Percentiles rank a stretch among this genome's conserved stretches.
These are phyloP conservation scores for Pseudogymnoascus sp. DNA, from an alignment of 2,329 filamentous ascomycete species.

Conservation along the genomic window DNA sequence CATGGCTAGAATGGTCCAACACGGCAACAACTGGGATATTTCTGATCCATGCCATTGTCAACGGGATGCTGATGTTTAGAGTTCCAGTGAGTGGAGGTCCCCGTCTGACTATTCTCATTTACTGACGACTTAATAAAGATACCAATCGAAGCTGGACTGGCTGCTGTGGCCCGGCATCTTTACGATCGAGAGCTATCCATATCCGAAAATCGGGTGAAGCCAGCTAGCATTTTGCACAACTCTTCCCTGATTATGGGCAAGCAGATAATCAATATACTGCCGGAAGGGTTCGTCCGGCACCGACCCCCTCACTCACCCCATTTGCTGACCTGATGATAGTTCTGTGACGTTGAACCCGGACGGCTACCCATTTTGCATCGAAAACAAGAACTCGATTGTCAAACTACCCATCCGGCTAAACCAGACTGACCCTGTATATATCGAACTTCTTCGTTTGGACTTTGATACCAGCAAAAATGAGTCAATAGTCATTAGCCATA, in stretches of 20 bases:
- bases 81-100: slow-evolving; percentile 53
- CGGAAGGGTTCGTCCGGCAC: slow-evolving; percentile 61
- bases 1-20: slow-evolving; percentile 89
- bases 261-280: slow-evolving; percentile 95
- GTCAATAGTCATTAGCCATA: slow-evolving; percentile 63
- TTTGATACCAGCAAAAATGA: slow-evolving; percentile 74
- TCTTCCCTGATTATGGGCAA: slow-evolving; percentile 89
- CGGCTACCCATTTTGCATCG: slow-evolving; percentile 71
- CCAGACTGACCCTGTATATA: slow-evolving; percentile 77
- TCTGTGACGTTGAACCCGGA: slow-evolving; percentile 84
- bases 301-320: background rate
- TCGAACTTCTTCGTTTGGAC: slow-evolving; percentile 83
- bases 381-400: slow-evolving; percentile 49
- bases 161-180: slow-evolving; percentile 67
- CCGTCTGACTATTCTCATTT: background rate
- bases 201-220: slow-evolving; percentile 86
- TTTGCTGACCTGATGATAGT: slow-evolving; percentile 31
- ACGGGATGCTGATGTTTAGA: slow-evolving; percentile 88
- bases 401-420: slow-evolving; percentile 85
- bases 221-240: slow-evolving; percentile 81
- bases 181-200: slow-evolving; percentile 91
- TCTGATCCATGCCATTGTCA: slow-evolving; percentile 59
- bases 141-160: slow-evolving; percentile 64
- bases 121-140: slow-evolving; percentile 38
- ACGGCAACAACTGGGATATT: slow-evolving; percentile 64